These are phyloP conservation scores for Arctostaphylos glauca DNA, from an alignment of 148 eudicot species.

Conservation along the genomic window DNA sequence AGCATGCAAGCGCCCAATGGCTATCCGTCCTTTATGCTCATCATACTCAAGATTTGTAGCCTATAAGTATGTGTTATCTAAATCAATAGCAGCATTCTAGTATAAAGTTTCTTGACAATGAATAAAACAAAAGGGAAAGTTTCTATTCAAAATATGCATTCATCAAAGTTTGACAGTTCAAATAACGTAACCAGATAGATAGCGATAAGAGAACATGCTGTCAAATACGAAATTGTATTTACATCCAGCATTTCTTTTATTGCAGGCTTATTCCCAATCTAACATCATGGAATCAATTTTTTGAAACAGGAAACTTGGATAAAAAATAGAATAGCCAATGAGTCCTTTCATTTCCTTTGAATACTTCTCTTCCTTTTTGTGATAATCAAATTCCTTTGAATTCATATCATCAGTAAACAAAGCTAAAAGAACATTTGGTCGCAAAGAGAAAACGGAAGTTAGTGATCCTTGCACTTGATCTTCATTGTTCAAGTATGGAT, in stretches of 20 bases:
- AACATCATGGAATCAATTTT: not conserved
- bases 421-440: too few species aligned
- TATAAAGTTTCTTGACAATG: not conserved
- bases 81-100: not conserved
- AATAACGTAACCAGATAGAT: not conserved
- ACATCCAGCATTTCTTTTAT: not conserved
- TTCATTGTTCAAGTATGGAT: too few species aligned
- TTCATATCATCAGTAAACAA: too few species aligned
- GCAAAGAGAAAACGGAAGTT: too few species aligned
- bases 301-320: not conserved
- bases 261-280: not conserved
- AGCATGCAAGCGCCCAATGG: slow-evolving; percentile 95
- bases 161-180: slow-evolving; percentile 1
- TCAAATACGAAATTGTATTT: not conserved
- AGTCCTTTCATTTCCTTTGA: not conserved
- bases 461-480: too few species aligned
- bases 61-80: slow-evolving; percentile 32
- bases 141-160: not conserved
- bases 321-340: not conserved
- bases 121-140: not conserved
- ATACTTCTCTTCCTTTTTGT: not conserved
- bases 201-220: not conserved
- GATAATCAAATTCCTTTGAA: too few species aligned
- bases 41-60: slow-evolving; percentile 88
- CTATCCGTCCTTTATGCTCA: slow-evolving; percentile 95